These are phyloP conservation scores for Kickxella alabastrina DNA, from an alignment of 192 early-diverging fungal genomes.

Conservation along the genomic window DNA sequence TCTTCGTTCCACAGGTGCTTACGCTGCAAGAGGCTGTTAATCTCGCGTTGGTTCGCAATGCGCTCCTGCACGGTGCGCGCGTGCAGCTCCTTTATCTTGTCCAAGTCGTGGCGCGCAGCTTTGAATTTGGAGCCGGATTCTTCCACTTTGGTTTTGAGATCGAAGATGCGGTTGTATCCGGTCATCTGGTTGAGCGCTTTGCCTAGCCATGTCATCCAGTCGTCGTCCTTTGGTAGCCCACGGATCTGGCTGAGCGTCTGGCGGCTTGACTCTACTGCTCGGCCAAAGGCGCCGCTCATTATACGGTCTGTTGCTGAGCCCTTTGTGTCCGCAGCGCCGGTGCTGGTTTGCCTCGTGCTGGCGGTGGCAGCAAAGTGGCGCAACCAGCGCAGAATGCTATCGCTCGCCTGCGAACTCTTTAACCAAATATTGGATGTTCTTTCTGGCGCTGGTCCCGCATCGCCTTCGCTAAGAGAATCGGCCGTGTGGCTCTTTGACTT, in stretches of 20 bases:
- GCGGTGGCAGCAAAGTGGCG: no score
- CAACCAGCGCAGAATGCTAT: no score
- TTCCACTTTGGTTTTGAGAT: slow-evolving; percentile 63
- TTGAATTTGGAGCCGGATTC: slow-evolving; percentile 46
- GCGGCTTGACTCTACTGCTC: slow-evolving; percentile 5
- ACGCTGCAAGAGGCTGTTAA: slow-evolving; percentile 73
- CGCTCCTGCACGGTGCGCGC: slow-evolving; percentile 55
- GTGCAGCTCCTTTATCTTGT: slow-evolving; percentile 54
- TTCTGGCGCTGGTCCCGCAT: no score
- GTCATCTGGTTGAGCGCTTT: slow-evolving; percentile 66
- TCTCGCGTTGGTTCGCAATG: slow-evolving; percentile 65
- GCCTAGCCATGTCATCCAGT: slow-evolving; percentile 37
- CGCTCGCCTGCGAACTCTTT: no score
- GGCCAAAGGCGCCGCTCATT: not conserved
- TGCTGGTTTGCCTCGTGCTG: no score
- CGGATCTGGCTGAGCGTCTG: slow-evolving; percentile 3
- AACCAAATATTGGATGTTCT: no score
- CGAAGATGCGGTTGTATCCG: slow-evolving; percentile 64
- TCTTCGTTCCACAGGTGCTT: slow-evolving; percentile 72
- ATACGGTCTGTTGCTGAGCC: slow-evolving; percentile 3
- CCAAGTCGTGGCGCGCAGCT: slow-evolving; percentile 44
- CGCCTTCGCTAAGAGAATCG: no score
- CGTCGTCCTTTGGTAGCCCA: slow-evolving; percentile 32
- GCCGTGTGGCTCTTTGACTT: no score
- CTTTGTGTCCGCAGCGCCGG: not conserved